Evolutionary conservation across 306 rosid genomes (phyloP).

Genomic region (Lagenaria siceraria): DNA sequence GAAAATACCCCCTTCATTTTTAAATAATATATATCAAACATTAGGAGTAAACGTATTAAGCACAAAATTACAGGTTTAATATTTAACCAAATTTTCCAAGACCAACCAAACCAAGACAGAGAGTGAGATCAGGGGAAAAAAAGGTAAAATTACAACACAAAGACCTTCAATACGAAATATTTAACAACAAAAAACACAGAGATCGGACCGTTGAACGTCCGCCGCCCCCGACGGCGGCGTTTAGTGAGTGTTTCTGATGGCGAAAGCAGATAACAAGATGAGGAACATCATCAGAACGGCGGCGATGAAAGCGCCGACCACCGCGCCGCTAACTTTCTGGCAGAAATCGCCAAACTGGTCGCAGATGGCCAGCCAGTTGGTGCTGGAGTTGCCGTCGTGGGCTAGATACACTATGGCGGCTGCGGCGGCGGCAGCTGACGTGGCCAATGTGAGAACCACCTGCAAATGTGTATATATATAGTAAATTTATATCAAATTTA

Average conservation of each 20-base stretch:
- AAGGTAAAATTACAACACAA: not conserved
- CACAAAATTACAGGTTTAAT: not conserved
- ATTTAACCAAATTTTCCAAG: not conserved
- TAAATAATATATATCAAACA: too few relatives aligned
- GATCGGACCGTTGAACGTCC: not conserved
- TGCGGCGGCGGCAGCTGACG: constrained; percentile 57
- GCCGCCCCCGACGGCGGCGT: not conserved
- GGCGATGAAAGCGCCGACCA: constrained; percentile 40
- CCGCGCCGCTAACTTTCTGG: constrained; percentile 48
- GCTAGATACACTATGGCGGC: constrained; percentile 74
- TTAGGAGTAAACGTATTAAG: not conserved
- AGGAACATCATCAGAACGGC: constrained; percentile 36
- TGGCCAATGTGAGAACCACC: constrained; percentile 62
- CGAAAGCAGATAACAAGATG: constrained; percentile 48
- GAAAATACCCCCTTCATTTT: too few relatives aligned
- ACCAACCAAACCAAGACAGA: not conserved
- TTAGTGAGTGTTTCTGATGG: constrained; percentile 28
- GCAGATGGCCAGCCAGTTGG: constrained; percentile 86
- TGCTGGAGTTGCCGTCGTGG: constrained; percentile 57
- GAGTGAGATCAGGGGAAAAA: not conserved
- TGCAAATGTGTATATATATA: constrained; percentile 5
- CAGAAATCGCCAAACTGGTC: constrained; percentile 70
- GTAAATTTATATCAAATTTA: not conserved
- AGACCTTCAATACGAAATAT: not conserved
- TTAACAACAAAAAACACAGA: not conserved